phyloP scores from a whole-genome alignment of 345 rosid genomes.

The Toxicodendron radicans region DNA sequence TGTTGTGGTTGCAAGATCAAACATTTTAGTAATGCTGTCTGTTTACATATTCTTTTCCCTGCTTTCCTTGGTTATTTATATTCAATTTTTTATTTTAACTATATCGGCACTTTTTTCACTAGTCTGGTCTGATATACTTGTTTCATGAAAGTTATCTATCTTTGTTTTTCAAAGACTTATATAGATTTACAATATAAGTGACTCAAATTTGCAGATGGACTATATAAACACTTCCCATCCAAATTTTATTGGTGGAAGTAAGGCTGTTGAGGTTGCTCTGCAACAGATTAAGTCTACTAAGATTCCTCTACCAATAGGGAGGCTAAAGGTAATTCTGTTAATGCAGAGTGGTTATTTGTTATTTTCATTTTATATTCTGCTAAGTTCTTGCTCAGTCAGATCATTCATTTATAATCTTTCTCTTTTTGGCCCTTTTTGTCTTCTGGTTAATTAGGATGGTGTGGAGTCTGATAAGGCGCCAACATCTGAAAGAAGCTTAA shows the following conservation, averaged over 20 bases:
- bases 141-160: not conserved
- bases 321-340: slow-evolving; percentile 57
- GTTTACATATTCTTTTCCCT: not conserved
- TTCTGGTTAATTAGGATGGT: slow-evolving; percentile 51
- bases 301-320: slow-evolving; percentile 50
- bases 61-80: not conserved
- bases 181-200: not conserved
- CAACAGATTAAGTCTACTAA: slow-evolving; percentile 75
- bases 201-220: slow-evolving; percentile 70
- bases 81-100: not conserved
- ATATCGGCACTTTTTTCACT: not conserved
- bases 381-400: not conserved
- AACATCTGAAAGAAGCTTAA: slow-evolving; percentile 58
- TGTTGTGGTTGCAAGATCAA: not conserved
- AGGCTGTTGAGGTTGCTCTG: slow-evolving; percentile 76
- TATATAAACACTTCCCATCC: slow-evolving; percentile 94
- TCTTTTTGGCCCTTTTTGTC: slow-evolving; percentile 13
- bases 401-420: not conserved
- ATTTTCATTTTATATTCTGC: not conserved
- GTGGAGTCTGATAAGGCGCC: slow-evolving; percentile 77
- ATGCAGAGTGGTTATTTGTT: not conserved
- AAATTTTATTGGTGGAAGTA: slow-evolving; percentile 88
- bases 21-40: not conserved
- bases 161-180: not conserved
- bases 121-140: not conserved